Evolutionary conservation across 2,329 filamentous ascomycete species (phyloP).

Genomic region (Amesomyces nigricolor): DNA sequence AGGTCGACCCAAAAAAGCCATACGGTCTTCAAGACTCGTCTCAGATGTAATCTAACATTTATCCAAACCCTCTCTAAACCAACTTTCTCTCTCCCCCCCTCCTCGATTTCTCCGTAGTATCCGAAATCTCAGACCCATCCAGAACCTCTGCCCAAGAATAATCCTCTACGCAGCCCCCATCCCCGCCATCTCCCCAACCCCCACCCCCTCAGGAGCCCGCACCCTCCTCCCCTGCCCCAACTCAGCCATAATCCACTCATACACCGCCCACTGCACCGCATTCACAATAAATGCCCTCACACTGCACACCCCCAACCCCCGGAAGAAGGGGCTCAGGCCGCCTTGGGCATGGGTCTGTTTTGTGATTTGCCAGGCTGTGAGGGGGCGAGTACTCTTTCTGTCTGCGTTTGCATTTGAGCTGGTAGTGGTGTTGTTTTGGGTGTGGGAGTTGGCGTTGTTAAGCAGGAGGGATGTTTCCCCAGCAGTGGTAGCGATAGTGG

Average conservation of each 20-base stretch:
- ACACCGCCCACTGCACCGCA: constrained; percentile 86
- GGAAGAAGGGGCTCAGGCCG: constrained; percentile 61
- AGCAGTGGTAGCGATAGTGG: no score
- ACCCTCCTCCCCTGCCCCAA: constrained; percentile 36
- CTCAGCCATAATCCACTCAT: constrained; percentile 77
- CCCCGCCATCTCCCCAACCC: not conserved
- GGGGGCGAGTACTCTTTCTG: constrained; percentile 26
- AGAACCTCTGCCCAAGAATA: no score
- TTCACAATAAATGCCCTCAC: constrained; percentile 86
- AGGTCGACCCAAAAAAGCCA: no score
- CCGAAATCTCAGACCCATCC: not conserved
- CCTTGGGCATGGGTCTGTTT: constrained; percentile 59
- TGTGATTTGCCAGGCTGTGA: constrained; percentile 54
- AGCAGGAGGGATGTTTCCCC: no score
- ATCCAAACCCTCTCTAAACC: no score
- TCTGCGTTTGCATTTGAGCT: constrained; percentile 19
- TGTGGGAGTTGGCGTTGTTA: no score
- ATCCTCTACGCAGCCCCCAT: constrained; percentile 23
- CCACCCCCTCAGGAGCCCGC: not conserved
- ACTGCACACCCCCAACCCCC: constrained; percentile 75
- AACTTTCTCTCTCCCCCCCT: no score
- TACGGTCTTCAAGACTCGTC: no score
- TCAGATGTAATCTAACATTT: no score
- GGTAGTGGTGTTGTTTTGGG: constrained; percentile 23
- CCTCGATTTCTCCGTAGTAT: not conserved